Conservation (phyloP, 192 early-diverging fungal genomes). For the Coemansia sp. region DNA sequence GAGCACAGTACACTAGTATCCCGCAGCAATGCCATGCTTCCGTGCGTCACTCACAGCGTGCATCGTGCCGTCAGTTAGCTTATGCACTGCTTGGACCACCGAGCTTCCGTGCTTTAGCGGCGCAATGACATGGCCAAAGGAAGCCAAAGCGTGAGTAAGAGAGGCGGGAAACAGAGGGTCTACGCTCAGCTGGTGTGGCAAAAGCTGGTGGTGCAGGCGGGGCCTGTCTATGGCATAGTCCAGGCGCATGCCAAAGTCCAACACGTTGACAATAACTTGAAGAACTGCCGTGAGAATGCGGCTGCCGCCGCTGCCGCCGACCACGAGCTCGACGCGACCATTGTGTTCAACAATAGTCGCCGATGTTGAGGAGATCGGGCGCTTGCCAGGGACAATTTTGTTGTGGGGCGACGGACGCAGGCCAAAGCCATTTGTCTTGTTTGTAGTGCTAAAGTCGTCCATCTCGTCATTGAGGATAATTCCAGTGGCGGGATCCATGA, state of each 20-base stretch:
- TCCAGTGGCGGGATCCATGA: constrained; percentile 83
- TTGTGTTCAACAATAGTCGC: constrained; percentile 44
- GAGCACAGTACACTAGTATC: constrained; percentile 25
- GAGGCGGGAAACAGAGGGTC: constrained; percentile 45
- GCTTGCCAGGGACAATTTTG: constrained; percentile 71
- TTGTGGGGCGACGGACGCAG: constrained; percentile 82
- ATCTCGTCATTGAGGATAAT: constrained; percentile 93
- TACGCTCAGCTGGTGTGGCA: constrained; percentile 65
- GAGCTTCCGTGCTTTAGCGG: constrained; percentile 37
- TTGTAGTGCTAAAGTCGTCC: constrained; percentile 88
- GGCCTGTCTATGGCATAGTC: constrained; percentile 67
- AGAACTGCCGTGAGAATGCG: constrained; percentile 74
- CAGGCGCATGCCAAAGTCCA: constrained; percentile 67
- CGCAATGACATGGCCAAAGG: constrained; percentile 45
- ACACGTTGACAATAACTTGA: constrained; percentile 68
- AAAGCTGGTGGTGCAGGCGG: constrained; percentile 86
- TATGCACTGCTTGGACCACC: constrained; percentile 56
- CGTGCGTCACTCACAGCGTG: constrained; percentile 61
- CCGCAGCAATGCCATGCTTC: constrained; percentile 63
- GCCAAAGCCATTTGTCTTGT: constrained; percentile 69
- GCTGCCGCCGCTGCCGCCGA: constrained; percentile 86
- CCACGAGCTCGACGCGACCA: constrained; percentile 61
- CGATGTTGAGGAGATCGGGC: constrained; percentile 64
- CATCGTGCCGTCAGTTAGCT: constrained; percentile 39
- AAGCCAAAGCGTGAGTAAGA: constrained; percentile 27